A percentile compares a stretch with the other conserved stretches of the same genome.
phyloP scores from a whole-genome alignment of 441 rosid genomes.

The Syzygium malaccense region DNA sequence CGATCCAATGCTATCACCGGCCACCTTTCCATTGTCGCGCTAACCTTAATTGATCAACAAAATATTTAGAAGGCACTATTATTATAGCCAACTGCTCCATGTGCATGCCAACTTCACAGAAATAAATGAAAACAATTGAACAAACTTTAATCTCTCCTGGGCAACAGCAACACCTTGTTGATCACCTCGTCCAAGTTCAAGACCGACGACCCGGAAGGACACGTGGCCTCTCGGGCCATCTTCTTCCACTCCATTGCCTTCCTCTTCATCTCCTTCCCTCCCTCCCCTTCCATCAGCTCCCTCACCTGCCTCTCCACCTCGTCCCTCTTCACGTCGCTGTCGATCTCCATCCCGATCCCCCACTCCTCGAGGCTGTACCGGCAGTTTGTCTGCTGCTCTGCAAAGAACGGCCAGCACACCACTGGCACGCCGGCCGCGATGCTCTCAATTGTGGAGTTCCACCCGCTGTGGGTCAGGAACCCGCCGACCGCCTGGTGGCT shows the following conservation, averaged over 20 bases:
- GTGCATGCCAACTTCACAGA: too few relatives aligned
- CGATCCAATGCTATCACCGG: too few relatives aligned
- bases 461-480: neutral
- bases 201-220: neutral
- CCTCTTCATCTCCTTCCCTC: neutral
- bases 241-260: neutral
- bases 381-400: neutral
- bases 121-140: neutral
- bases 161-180: neutral
- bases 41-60: too few relatives aligned
- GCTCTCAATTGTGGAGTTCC: neutral
- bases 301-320: neutral
- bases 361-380: neutral
- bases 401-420: conserved; percentile 1
- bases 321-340: neutral
- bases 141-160: neutral
- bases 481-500: neutral
- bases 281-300: neutral
- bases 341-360: conserved; percentile 9
- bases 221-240: neutral
- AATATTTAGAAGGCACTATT: too few relatives aligned
- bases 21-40: too few relatives aligned
- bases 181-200: neutral
- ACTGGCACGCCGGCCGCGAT: neutral
- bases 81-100: too few relatives aligned